A percentile compares a stretch with the other conserved stretches of the same genome.
Evolutionary conservation across 2,329 filamentous ascomycete genomes (phyloP).

Genomic region (Neonectria magnoliae): DNA sequence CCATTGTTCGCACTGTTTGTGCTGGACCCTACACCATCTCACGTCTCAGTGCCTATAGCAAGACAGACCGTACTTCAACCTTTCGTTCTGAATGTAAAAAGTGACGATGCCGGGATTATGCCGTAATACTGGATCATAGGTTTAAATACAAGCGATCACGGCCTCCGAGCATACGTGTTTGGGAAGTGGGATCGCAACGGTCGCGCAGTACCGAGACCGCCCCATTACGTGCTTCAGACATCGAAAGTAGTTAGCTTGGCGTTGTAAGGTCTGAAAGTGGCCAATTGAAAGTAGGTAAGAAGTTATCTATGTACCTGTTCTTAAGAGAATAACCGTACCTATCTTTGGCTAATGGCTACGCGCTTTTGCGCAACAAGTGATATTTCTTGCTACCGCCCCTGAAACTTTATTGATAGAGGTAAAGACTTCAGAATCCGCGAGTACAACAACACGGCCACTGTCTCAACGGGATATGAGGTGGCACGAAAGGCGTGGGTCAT

Average conservation of each 20-base stretch:
- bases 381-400: neutral
- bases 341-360: neutral
- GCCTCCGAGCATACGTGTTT: constrained; percentile 44
- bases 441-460: neutral
- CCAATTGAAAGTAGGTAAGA: neutral
- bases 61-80: no score
- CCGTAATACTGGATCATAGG: constrained; percentile 51
- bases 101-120: constrained; percentile 49
- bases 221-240: neutral
- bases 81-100: no score
- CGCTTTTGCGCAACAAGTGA: neutral
- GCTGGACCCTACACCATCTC: no score
- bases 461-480: neutral
- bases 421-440: neutral
- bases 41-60: no score
- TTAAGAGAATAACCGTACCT: neutral
- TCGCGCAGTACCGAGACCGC: constrained; percentile 1
- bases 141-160: constrained; percentile 51
- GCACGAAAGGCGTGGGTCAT: neutral
- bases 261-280: no score
- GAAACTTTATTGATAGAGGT: neutral
- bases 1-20: no score
- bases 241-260: neutral
- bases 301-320: neutral
- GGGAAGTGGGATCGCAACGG: constrained; percentile 52